These are phyloP conservation scores for Hypholoma sublateritium DNA, from an alignment of 768 basidiomycete genomes.

Conservation along the genomic window DNA sequence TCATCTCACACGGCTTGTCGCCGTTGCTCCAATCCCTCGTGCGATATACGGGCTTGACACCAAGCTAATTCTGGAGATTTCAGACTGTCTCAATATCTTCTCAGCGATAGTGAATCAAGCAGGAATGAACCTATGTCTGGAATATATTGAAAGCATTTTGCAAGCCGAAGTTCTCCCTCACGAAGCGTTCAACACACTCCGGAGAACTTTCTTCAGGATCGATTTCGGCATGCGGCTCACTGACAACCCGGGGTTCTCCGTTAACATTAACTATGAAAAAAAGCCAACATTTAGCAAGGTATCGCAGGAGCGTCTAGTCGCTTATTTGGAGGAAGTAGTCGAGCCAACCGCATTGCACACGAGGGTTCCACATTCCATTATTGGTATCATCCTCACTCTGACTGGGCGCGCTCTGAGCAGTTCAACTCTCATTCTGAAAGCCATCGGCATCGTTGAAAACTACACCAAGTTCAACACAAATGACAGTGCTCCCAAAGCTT, in stretches of 20 bases:
- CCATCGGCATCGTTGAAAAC: slow-evolving; percentile 24
- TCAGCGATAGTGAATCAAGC: slow-evolving; percentile 28
- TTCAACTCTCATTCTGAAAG: slow-evolving; percentile 26
- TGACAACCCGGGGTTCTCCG: background rate
- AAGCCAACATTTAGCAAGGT: slow-evolving; percentile 14
- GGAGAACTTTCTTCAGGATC: slow-evolving; percentile 34
- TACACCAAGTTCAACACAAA: slow-evolving; percentile 23
- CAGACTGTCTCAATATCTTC: slow-evolving; percentile 23
- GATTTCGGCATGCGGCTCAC: slow-evolving; percentile 15
- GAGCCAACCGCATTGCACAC: slow-evolving; percentile 22
- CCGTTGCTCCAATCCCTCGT: slow-evolving; percentile 12
- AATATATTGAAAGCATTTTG: slow-evolving; percentile 27
- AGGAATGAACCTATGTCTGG: slow-evolving; percentile 28
- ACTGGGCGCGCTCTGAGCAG: slow-evolving; percentile 26
- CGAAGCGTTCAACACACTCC: slow-evolving; percentile 37
- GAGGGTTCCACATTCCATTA: slow-evolving; percentile 27
- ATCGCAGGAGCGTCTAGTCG: slow-evolving; percentile 27
- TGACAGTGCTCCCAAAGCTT: slow-evolving; percentile 25
- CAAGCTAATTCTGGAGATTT: slow-evolving; percentile 15
- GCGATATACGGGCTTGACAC: slow-evolving; percentile 7
- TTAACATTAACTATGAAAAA: background rate
- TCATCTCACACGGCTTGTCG: slow-evolving; percentile 16
- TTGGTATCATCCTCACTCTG: slow-evolving; percentile 30
- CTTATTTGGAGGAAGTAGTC: slow-evolving; percentile 28
- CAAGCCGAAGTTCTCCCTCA: slow-evolving; percentile 25